Conservation (phyloP, 108 stramenopile species). For the Pseudonitzschia pungens region DNA sequence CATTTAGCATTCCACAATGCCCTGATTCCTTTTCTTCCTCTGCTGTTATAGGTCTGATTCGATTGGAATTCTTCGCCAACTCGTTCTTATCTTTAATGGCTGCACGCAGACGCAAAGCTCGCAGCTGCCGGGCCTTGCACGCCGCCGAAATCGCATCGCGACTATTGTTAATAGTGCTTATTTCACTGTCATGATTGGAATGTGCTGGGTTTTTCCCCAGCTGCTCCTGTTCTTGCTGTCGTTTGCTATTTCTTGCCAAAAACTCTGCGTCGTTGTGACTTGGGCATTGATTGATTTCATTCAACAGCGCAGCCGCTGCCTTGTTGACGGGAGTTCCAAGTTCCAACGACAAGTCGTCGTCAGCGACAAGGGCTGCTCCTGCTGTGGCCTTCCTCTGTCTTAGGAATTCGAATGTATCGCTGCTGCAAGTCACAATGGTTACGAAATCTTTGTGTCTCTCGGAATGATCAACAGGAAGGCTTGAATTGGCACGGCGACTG, state of each 20-base stretch:
- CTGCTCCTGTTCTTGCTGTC: background rate
- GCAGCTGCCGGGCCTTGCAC: conserved; percentile 5
- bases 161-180: background rate
- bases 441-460: too few relatives aligned
- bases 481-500: too few relatives aligned
- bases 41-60: background rate
- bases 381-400: background rate
- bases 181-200: background rate
- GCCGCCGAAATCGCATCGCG: background rate
- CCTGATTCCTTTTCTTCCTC: conserved; percentile 11
- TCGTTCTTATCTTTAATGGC: background rate
- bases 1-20: conserved; percentile 1
- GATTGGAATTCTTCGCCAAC: background rate
- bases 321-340: background rate
- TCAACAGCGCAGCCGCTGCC: background rate
- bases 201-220: background rate
- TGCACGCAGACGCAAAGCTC: conserved; percentile 10
- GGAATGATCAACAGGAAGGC: too few relatives aligned
- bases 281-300: background rate
- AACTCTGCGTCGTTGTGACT: background rate
- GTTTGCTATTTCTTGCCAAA: background rate
- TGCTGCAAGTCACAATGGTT: background rate
- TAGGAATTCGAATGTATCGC: background rate
- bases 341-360: background rate
- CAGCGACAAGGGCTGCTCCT: background rate